These are phyloP conservation scores for Erigeron canadensis DNA, from an alignment of 129 eudicot genomes.

Conservation along the genomic window DNA sequence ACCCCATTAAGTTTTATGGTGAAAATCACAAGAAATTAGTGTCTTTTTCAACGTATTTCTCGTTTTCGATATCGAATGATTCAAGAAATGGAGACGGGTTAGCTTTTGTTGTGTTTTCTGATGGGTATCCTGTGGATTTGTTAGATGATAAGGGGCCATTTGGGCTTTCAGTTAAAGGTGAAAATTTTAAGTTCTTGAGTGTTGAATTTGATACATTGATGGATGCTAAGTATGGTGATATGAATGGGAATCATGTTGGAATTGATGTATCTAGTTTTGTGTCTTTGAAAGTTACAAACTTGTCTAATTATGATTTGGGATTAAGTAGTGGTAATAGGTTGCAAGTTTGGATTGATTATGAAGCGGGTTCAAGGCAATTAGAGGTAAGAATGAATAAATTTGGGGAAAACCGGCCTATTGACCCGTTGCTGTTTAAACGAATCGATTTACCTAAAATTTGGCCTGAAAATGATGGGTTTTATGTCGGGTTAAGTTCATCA, in stretches of 20 bases:
- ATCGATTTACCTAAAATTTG: conserved; percentile 64
- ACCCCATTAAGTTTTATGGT: conserved; percentile 51
- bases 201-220: conserved; percentile 66
- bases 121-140: conserved; percentile 40
- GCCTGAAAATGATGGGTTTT: conserved; percentile 41
- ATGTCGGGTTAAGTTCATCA: conserved; percentile 63
- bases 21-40: conserved; percentile 44
- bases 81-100: conserved; percentile 65
- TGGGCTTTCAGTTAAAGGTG: conserved; percentile 46
- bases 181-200: conserved; percentile 41
- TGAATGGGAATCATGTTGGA: conserved; percentile 70
- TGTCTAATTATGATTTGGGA: conserved; percentile 49
- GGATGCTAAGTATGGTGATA: conserved; percentile 54
- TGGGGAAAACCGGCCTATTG: conserved; percentile 56
- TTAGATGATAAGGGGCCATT: conserved; percentile 54
- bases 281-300: conserved; percentile 56
- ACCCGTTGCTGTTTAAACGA: conserved; percentile 49
- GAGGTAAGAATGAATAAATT: conserved; percentile 57
- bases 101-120: conserved; percentile 63
- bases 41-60: conserved; percentile 64
- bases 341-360: conserved; percentile 87
- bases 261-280: conserved; percentile 47
- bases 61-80: conserved; percentile 55
- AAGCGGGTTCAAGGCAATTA: conserved; percentile 55
- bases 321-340: conserved; percentile 54